phyloP scores from a whole-genome alignment of 2,329 filamentous ascomycete species.

The Aspergillaceae sp. region DNA sequence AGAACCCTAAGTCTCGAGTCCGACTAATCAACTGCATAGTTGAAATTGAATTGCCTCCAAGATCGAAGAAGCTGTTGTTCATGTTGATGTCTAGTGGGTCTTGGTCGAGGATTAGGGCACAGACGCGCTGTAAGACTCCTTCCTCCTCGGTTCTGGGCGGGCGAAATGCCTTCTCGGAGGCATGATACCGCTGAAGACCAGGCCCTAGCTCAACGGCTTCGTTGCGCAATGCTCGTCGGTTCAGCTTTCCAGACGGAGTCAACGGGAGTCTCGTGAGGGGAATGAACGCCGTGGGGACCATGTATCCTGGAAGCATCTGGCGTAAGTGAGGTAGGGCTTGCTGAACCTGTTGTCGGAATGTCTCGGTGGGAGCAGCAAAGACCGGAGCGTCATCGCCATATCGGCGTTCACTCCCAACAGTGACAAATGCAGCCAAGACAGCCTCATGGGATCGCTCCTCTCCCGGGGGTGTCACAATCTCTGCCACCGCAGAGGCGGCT shows the following conservation, averaged over 20 bases:
- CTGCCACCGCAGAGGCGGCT: neutral
- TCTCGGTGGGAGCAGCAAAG: neutral
- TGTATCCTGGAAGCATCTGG: neutral
- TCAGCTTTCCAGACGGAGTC: constrained; percentile 1
- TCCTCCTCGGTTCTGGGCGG: neutral
- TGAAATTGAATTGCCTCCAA: constrained; percentile 13
- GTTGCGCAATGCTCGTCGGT: neutral
- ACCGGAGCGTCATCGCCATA: neutral
- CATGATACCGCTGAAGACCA: neutral
- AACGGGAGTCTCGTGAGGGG: neutral
- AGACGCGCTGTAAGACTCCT: neutral
- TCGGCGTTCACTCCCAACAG: neutral
- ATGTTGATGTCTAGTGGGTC: neutral
- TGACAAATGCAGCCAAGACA: neutral
- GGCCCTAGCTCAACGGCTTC: neutral
- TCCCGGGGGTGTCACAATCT: neutral
- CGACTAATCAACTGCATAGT: constrained; percentile 8
- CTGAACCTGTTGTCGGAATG: neutral
- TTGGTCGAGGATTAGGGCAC: neutral
- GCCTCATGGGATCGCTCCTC: neutral
- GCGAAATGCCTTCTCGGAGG: neutral
- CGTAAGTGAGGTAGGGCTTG: neutral
- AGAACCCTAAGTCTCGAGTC: neutral
- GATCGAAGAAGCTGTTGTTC: constrained; percentile 12
- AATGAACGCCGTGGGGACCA: constrained; percentile 1